Evolutionary conservation across 1,284 basidiomycete genomes (phyloP).

Genomic region (Apiotrichum veenhuisii): DNA sequence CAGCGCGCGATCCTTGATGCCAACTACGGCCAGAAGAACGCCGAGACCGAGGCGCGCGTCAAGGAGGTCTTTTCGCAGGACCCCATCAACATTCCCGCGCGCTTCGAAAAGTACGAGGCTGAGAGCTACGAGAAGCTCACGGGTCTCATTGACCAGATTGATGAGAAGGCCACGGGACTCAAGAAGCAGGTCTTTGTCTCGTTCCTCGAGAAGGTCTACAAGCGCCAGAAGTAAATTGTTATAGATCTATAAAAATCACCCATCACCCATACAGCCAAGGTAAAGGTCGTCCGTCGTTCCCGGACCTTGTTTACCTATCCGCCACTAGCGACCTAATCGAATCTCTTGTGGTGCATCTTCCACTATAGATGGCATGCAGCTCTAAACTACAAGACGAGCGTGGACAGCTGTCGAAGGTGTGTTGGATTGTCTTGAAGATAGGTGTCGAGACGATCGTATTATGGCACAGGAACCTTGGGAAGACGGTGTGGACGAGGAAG

Average conservation of each 20-base stretch:
- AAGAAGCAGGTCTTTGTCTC: slow-evolving; percentile 76
- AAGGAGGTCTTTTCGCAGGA: slow-evolving; percentile 67
- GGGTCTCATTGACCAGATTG: slow-evolving; percentile 64
- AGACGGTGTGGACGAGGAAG: too few species aligned
- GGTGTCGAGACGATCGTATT: too few species aligned
- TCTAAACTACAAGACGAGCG: neutral
- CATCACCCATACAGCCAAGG: neutral
- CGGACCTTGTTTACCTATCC: too few species aligned
- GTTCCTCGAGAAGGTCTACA: slow-evolving; percentile 88
- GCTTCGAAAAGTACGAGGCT: slow-evolving; percentile 76
- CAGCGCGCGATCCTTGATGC: slow-evolving; percentile 60
- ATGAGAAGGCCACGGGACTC: slow-evolving; percentile 61
- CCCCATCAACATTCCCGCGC: slow-evolving; percentile 64
- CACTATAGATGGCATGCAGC: neutral
- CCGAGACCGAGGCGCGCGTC: slow-evolving; percentile 62
- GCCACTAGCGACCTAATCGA: neutral
- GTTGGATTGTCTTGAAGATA: too few species aligned
- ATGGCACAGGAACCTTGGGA: too few species aligned
- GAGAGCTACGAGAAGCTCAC: slow-evolving; percentile 66
- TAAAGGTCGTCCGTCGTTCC: too few species aligned
- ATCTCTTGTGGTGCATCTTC: neutral
- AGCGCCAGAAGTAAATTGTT: slow-evolving; percentile 66
- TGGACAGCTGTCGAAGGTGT: too few species aligned
- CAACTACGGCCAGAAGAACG: slow-evolving; percentile 83
- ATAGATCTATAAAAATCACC: too few species aligned